Conservation (phyloP, 257 asterid genomes). For the Lavandula angustifolia region DNA sequence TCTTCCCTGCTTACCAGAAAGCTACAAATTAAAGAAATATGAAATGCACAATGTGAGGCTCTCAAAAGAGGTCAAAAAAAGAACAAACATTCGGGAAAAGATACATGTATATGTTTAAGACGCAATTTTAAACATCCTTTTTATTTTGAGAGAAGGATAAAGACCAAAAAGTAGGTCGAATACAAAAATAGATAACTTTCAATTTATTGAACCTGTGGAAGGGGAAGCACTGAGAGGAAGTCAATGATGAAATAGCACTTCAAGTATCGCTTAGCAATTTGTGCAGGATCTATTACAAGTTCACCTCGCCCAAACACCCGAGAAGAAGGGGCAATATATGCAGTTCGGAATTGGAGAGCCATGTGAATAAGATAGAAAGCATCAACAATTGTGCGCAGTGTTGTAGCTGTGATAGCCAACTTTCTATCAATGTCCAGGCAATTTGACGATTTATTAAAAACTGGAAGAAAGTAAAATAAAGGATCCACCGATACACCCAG, state of each 20-base stretch:
- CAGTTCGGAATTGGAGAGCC: constrained; percentile 97
- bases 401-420: constrained; percentile 81
- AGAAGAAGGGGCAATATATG: constrained; percentile 97
- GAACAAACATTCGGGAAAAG: background rate
- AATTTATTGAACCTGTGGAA: constrained; percentile 79
- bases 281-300: constrained; percentile 94
- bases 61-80: constrained; percentile 2
- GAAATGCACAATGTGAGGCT: background rate
- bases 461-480: constrained; percentile 91
- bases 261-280: constrained; percentile 94
- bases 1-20: no score
- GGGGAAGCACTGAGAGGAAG: constrained; percentile 88
- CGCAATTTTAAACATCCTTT: background rate
- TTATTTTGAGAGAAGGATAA: background rate
- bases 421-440: constrained; percentile 90
- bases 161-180: background rate
- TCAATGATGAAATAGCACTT: constrained; percentile 79
- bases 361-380: constrained; percentile 88
- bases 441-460: constrained; percentile 56
- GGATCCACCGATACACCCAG: constrained; percentile 96
- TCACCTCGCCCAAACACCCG: constrained; percentile 99
- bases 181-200: background rate
- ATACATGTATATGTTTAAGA: background rate
- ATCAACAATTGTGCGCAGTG: constrained; percentile 85
- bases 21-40: background rate